Evolutionary conservation across 2,329 filamentous ascomycete genomes (phyloP), one percentile per base, ranked within the genome.

Genomic region (Talaromyces sp.): DNA sequence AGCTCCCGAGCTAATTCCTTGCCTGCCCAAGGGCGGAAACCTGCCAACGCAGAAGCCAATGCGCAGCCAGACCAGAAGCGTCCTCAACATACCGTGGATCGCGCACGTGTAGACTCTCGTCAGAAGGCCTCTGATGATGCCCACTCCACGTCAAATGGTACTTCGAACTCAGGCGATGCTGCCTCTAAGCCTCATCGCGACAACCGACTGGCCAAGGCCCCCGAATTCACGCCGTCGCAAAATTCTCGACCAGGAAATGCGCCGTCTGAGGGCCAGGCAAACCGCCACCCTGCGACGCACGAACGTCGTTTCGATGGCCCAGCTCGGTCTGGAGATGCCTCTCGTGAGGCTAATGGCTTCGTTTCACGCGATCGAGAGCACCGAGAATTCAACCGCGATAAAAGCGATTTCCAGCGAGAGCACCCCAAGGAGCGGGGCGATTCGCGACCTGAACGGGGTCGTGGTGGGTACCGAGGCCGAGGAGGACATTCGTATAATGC

Each of bases 381-480:
- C 43, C 56, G 56, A 24, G 61, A 63, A n/a, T 60, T 55, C 26
- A 55, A 64, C 21, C 65, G 65, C 43, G 68, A 72, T 31, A 67
- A 67, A 27, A 61, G 64, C 17, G 70, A 73, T 8, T 70, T 68
- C 41, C 69, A 68, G 52, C 68, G 73, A 55, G 71, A 75, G 21
- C 62, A 75, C 10, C 70, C 73, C 61, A 73, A 73, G 24, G 76
- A 76, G 52, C 70, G 72, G 55, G 66, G 66, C 31, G 69, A 77
- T 46, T 65, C 69, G 38, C 74, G 76, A 56, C 64, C 71, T 26
- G 76, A 78, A 32, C 68, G 75, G 59, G 72, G 75, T 58, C 72
- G 76, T 56, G 73, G 76, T 49, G 69, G 73, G 55, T 73, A 76
- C 65, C 75, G 77, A 53, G 77, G 77, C 59, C 69, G 77, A 58